Percentiles rank a stretch among this genome's conserved stretches.
phyloP scores from a whole-genome alignment of 1,139 yeast genomes.

The Scheffersomyces parashehatae region DNA sequence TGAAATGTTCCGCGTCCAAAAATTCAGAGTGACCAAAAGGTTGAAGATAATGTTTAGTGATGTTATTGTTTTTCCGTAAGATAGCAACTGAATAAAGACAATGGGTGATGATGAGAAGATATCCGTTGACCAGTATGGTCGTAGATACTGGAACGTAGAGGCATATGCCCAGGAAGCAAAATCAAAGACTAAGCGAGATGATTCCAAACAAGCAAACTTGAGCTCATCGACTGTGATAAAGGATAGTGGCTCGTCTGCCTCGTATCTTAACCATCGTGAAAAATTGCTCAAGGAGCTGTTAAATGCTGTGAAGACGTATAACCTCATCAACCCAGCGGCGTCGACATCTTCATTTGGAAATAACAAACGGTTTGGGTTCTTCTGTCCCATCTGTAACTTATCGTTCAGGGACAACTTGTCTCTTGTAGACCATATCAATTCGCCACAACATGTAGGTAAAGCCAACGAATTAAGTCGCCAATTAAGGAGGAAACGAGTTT shows the following conservation, averaged over 20 bases:
- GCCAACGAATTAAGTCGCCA: slow-evolving; percentile 14
- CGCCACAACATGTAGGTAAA: slow-evolving; percentile 55
- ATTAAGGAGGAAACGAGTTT: slow-evolving; percentile 12
- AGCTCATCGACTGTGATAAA: slow-evolving; percentile 2
- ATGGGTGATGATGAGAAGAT: slow-evolving; percentile 6
- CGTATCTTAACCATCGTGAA: slow-evolving; percentile 32
- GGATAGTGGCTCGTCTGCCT: slow-evolving; percentile 24
- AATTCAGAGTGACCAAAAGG: slow-evolving; percentile 1
- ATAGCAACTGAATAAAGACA: neutral
- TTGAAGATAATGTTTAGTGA: slow-evolving; percentile 12
- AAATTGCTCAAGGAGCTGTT: slow-evolving; percentile 33
- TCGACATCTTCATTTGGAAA: slow-evolving; percentile 20
- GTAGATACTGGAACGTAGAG: slow-evolving; percentile 70
- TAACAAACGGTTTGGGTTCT: slow-evolving; percentile 76
- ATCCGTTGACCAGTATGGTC: slow-evolving; percentile 54
- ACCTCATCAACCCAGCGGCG: slow-evolving; percentile 30
- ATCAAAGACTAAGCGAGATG: slow-evolving; percentile 12
- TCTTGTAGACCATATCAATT: slow-evolving; percentile 79
- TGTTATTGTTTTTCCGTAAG: too few relatives aligned
- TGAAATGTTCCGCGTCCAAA: neutral
- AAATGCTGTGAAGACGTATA: slow-evolving; percentile 35
- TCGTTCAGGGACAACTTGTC: slow-evolving; percentile 82
- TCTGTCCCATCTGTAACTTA: slow-evolving; percentile 76
- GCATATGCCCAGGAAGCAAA: slow-evolving; percentile 56
- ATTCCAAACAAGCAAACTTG: neutral